These are phyloP conservation scores for Lentinula guzmanii DNA, from an alignment of 768 basidiomycete genomes.

Conservation along the genomic window DNA sequence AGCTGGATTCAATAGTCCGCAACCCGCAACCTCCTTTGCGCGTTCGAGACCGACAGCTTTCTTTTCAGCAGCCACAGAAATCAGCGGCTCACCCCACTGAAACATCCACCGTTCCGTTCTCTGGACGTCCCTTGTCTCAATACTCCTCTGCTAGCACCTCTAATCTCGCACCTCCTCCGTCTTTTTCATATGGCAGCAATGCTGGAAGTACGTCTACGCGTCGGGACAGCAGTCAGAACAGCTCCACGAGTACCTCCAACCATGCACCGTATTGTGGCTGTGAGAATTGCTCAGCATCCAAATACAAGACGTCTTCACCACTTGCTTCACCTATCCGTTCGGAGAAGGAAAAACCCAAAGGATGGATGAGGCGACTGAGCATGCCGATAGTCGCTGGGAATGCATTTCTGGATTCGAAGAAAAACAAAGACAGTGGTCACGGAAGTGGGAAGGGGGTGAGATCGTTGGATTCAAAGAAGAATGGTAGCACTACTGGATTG, in stretches of 20 bases:
- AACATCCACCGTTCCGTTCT: slow-evolving; percentile 7
- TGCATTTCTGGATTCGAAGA: slow-evolving; percentile 57
- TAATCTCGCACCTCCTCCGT: slow-evolving; percentile 32
- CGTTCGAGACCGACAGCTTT: slow-evolving; percentile 24
- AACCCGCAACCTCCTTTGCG: slow-evolving; percentile 2
- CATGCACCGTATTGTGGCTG: slow-evolving; percentile 68
- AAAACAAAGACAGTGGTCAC: slow-evolving; percentile 23
- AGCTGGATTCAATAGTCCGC: slow-evolving; percentile 9
- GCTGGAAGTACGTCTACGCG: neutral
- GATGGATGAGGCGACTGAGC: slow-evolving; percentile 74
- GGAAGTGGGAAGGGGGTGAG: slow-evolving; percentile 23
- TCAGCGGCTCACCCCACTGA: neutral
- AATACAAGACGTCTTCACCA: slow-evolving; percentile 35
- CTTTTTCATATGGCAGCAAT: neutral
- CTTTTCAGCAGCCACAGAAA: slow-evolving; percentile 23
- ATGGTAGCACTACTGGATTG: slow-evolving; percentile 36
- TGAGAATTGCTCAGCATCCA: slow-evolving; percentile 52
- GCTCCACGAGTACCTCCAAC: slow-evolving; percentile 19
- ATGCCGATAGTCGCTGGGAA: slow-evolving; percentile 62
- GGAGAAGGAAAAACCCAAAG: slow-evolving; percentile 48
- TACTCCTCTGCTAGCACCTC: slow-evolving; percentile 35
- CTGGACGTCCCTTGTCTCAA: slow-evolving; percentile 8
- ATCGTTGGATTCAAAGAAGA: slow-evolving; percentile 46
- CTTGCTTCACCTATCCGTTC: slow-evolving; percentile 13
- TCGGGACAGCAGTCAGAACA: neutral